A percentile compares a stretch with the other conserved stretches of the same genome.
These are phyloP conservation scores for Fusarium nisikadoi DNA, from an alignment of 2,329 filamentous ascomycete species.

Conservation along the genomic window DNA sequence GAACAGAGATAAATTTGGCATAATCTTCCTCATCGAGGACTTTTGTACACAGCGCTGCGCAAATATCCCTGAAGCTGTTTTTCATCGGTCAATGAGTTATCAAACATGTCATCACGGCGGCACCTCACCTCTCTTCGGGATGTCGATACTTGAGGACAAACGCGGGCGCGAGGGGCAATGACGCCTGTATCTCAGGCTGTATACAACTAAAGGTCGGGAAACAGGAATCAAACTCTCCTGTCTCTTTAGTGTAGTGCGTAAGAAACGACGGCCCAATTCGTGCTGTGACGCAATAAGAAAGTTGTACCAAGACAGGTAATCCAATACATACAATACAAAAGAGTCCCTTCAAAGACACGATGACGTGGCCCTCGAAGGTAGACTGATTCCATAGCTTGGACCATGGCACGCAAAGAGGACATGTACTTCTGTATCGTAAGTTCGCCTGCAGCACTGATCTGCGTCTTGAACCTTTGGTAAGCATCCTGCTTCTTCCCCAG, in stretches of 20 bases:
- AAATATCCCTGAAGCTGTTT: accelerated
- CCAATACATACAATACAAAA: neutral
- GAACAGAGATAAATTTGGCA: neutral
- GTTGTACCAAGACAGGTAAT: accelerated
- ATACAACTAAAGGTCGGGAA: neutral
- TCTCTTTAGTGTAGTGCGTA: neutral
- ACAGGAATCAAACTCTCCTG: neutral
- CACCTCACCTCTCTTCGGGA: neutral
- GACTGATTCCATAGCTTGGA: accelerated
- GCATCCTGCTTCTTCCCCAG: neutral
- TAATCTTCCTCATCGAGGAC: accelerated
- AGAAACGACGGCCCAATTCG: neutral
- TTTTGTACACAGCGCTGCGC: neutral
- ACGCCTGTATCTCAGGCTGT: neutral
- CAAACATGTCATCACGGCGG: accelerated
- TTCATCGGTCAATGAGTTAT: accelerated
- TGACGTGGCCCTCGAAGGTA: neutral
- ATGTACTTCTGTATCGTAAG: neutral
- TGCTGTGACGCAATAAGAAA: neutral
- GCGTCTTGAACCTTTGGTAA: neutral
- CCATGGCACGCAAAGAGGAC: neutral
- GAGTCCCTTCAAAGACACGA: neutral
- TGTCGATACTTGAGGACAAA: neutral
- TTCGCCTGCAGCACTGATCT: neutral
- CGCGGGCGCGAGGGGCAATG: neutral